Percentiles rank a stretch among this genome's conserved stretches.
These are phyloP conservation scores for Pichia sp. DNA, from an alignment of 1,139 yeast species.

Conservation along the genomic window DNA sequence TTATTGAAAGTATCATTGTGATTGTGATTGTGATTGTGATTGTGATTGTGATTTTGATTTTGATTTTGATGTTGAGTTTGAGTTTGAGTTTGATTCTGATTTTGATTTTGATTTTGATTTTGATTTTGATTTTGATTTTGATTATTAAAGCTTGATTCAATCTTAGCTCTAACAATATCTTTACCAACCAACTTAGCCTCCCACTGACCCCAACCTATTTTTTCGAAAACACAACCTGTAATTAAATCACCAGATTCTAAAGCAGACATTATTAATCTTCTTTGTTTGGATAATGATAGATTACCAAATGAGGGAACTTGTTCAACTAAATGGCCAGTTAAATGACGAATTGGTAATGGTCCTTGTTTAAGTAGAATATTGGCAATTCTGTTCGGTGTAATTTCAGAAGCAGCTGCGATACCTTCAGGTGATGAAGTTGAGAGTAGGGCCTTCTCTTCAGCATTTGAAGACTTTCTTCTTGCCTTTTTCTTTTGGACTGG, in stretches of 20 bases:
- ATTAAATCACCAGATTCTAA: slow-evolving; percentile 65
- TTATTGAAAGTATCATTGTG: neutral
- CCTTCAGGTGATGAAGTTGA: slow-evolving; percentile 87
- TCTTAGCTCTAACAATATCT: slow-evolving; percentile 33
- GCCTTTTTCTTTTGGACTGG: slow-evolving; percentile 14
- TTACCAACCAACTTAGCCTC: slow-evolving; percentile 51
- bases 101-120: too few relatives aligned
- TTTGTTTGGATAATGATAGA: slow-evolving; percentile 78
- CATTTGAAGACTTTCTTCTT: slow-evolving; percentile 17
- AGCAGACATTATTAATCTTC: slow-evolving; percentile 84
- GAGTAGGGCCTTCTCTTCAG: slow-evolving; percentile 33
- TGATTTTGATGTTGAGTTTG: too few relatives aligned
- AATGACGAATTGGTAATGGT: slow-evolving; percentile 85
- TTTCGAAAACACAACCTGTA: slow-evolving; percentile 69
- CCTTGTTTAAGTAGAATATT: slow-evolving; percentile 65
- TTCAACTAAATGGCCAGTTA: slow-evolving; percentile 67
- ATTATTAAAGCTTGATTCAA: slow-evolving; percentile 14
- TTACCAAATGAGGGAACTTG: slow-evolving; percentile 78
- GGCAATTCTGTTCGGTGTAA: slow-evolving; percentile 76
- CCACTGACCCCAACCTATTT: slow-evolving; percentile 99
- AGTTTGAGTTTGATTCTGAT: too few relatives aligned
- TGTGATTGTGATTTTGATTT: neutral
- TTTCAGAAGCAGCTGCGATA: slow-evolving; percentile 79
- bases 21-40: neutral
- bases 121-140: neutral